These are phyloP conservation scores for Plasmopara viticola DNA, from an alignment of 352 stramenopile species.

Conservation along the genomic window DNA sequence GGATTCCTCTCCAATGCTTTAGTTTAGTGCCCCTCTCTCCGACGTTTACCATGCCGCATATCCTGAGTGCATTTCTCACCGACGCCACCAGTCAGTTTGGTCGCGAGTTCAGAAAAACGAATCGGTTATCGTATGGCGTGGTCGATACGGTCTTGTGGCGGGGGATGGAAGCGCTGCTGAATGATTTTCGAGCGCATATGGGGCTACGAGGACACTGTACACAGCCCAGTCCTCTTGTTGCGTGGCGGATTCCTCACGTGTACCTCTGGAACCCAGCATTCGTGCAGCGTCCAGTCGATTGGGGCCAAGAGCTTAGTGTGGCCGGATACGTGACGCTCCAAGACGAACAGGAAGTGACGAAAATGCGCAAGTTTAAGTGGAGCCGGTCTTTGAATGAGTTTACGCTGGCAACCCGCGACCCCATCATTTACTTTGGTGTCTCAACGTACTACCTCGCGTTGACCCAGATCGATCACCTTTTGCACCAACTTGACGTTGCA, in stretches of 20 bases:
- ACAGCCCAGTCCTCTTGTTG: slow-evolving; percentile 24
- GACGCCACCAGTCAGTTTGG: slow-evolving; percentile 22
- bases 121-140: slow-evolving; percentile 37
- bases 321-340: slow-evolving; percentile 34
- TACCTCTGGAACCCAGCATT: slow-evolving; percentile 39
- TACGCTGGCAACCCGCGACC: slow-evolving; percentile 16
- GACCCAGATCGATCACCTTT: slow-evolving; percentile 22
- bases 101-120: slow-evolving; percentile 27
- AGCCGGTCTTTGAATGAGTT: slow-evolving; percentile 32
- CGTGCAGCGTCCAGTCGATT: slow-evolving; percentile 33
- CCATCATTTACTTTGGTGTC: slow-evolving; percentile 38
- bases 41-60: slow-evolving; percentile 41
- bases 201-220: slow-evolving; percentile 25
- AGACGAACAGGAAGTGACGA: slow-evolving; percentile 22
- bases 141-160: slow-evolving; percentile 34
- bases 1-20: slow-evolving; percentile 39
- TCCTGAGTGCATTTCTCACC: slow-evolving; percentile 28
- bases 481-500: slow-evolving; percentile 31
- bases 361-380: slow-evolving; percentile 26
- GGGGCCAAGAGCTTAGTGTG: slow-evolving; percentile 34
- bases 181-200: slow-evolving; percentile 36
- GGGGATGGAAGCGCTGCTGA: slow-evolving; percentile 25
- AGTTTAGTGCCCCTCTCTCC: slow-evolving; percentile 30
- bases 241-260: slow-evolving; percentile 39
- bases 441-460: slow-evolving; percentile 25